Percentiles rank a stretch among this genome's conserved stretches.
Conservation (phyloP, 2,329 filamentous ascomycete genomes). For the Aspergillus clavatus region DNA sequence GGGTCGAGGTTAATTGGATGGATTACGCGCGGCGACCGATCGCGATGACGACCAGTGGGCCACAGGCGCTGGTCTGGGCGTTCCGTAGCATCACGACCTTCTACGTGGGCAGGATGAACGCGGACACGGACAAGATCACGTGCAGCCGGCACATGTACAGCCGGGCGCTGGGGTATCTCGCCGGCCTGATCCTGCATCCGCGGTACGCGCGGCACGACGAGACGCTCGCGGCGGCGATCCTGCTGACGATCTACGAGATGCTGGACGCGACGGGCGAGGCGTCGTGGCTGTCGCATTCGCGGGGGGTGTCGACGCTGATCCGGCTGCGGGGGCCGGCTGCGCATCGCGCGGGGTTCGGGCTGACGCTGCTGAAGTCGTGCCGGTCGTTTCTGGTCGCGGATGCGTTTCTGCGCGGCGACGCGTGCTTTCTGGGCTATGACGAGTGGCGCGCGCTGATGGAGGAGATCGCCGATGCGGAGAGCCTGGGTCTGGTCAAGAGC, state of each 20-base stretch:
- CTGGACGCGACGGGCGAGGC: slow-evolving; percentile 1
- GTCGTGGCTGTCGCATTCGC: slow-evolving; percentile 6
- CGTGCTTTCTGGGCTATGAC: slow-evolving; percentile 1
- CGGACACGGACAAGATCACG: slow-evolving; percentile 4
- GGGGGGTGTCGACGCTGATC: slow-evolving; percentile 3
- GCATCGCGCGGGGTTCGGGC: not conserved
- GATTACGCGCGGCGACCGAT: slow-evolving; percentile 1
- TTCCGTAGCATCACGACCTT: slow-evolving; percentile 8
- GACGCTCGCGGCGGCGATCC: slow-evolving; percentile 2
- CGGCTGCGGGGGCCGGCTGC: slow-evolving; percentile 2
- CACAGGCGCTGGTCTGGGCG: slow-evolving; percentile 9
- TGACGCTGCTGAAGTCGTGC: slow-evolving; percentile 4
- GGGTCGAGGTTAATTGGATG: slow-evolving; percentile 11
- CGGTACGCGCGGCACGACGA: not conserved
- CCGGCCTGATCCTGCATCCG: slow-evolving; percentile 1
- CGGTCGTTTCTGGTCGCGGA: slow-evolving; percentile 3
- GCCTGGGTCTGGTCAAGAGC: not conserved
- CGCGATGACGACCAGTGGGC: not conserved
- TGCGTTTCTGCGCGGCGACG: slow-evolving; percentile 5
- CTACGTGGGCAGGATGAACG: slow-evolving; percentile 3
- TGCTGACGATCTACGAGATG: slow-evolving; percentile 10
- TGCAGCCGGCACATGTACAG: slow-evolving; percentile 7
- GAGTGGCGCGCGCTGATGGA: not conserved
- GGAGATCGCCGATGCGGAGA: not conserved
- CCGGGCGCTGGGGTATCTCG: slow-evolving; percentile 3